A percentile compares a stretch with the other conserved stretches of the same genome.
Conservation (phyloP, 805 yeast genomes). For the Barnettozyma wickerhamii region DNA sequence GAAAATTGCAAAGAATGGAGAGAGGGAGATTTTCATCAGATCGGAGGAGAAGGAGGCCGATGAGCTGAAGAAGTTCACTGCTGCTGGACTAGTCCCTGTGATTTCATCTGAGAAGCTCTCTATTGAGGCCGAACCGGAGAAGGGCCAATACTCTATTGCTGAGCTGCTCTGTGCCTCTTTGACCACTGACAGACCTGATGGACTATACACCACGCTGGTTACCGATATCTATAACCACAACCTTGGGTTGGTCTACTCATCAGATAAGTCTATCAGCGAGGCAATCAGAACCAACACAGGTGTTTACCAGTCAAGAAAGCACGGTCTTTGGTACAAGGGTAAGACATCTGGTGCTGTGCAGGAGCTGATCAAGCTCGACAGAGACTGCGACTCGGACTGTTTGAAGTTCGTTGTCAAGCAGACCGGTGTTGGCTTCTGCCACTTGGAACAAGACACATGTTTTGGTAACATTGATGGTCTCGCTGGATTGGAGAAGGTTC, state of each 20-base stretch:
- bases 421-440: constrained; percentile 88
- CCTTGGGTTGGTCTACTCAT: constrained; percentile 89
- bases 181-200: constrained; percentile 82
- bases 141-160: constrained; percentile 31
- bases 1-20: constrained; percentile 16
- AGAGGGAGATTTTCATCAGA: constrained; percentile 14
- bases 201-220: constrained; percentile 80
- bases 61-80: constrained; percentile 18
- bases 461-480: constrained; percentile 73
- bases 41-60: constrained; percentile 12
- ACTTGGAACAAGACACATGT: constrained; percentile 75
- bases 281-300: constrained; percentile 82
- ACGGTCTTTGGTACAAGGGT: constrained; percentile 96
- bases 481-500: constrained; percentile 59
- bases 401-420: constrained; percentile 84
- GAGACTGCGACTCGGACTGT: constrained; percentile 93
- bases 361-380: constrained; percentile 55
- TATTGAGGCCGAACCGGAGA: constrained; percentile 12
- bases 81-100: constrained; percentile 23
- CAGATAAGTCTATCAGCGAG: constrained; percentile 71
- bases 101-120: constrained; percentile 19
- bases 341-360: constrained; percentile 96
- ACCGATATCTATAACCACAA: constrained; percentile 64
- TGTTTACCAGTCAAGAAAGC: constrained; percentile 88
- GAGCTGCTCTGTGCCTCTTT: constrained; percentile 47